Evolutionary conservation across 2,329 filamentous ascomycete species (phyloP).

Genomic region (Stylonectria norvegica): DNA sequence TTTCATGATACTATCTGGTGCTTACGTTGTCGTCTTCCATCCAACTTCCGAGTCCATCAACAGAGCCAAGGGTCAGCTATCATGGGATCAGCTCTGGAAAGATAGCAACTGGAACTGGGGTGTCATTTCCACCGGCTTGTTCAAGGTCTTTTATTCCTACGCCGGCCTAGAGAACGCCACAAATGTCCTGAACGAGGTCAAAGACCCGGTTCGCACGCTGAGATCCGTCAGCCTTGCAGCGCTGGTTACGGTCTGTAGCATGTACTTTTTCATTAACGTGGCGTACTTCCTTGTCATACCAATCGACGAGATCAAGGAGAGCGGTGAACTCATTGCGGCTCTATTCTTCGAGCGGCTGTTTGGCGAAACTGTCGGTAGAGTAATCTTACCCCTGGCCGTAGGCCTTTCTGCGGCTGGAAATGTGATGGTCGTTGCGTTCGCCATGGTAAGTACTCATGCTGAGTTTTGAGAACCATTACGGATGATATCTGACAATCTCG

Average conservation of each 20-base stretch:
- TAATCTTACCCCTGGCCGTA: slow-evolving; percentile 60
- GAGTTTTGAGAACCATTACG: slow-evolving; percentile 1
- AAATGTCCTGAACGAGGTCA: slow-evolving; percentile 69
- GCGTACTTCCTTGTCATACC: slow-evolving; percentile 63
- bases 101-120: slow-evolving; percentile 68
- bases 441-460: slow-evolving; percentile 49
- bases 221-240: slow-evolving; percentile 59
- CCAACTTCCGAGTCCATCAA: slow-evolving; percentile 19
- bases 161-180: slow-evolving; percentile 64
- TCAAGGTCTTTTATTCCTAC: slow-evolving; percentile 69
- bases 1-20: slow-evolving; percentile 59
- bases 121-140: slow-evolving; percentile 62
- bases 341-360: slow-evolving; percentile 65
- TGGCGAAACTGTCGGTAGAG: slow-evolving; percentile 54
- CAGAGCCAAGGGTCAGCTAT: slow-evolving; percentile 14
- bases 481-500: slow-evolving; percentile 10
- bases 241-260: slow-evolving; percentile 56
- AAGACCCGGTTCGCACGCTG: slow-evolving; percentile 62
- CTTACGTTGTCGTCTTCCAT: slow-evolving; percentile 54
- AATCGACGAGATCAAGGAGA: slow-evolving; percentile 61
- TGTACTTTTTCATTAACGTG: slow-evolving; percentile 67
- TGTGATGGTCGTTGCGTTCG: slow-evolving; percentile 70
- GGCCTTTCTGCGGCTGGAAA: slow-evolving; percentile 67
- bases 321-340: slow-evolving; percentile 65
- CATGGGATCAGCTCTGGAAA: slow-evolving; percentile 57